Conservation (phyloP, 257 asterid species). For the Fraxinus cuspidata region DNA sequence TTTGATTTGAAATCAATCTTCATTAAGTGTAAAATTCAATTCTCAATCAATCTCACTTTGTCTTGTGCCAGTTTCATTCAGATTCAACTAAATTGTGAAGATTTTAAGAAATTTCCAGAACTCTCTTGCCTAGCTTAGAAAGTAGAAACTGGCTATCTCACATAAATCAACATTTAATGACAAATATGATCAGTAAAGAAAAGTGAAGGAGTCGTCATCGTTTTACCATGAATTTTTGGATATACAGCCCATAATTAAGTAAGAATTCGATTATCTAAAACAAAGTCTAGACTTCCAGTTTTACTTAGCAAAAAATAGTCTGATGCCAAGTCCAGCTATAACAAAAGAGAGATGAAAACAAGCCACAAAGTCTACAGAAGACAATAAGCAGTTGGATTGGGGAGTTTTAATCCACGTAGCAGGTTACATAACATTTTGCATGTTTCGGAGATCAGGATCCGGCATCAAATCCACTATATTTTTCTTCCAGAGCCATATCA, state of each 20-base stretch:
- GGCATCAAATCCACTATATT: not conserved
- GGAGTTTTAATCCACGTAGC: not conserved
- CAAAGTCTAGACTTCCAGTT: not conserved
- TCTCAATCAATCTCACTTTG: not conserved
- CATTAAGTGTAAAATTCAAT: not conserved
- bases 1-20: constrained; percentile 3
- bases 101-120: not conserved
- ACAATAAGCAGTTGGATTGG: not conserved
- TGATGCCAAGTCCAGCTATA: not conserved
- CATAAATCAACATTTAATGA: not conserved
- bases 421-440: not conserved
- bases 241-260: not conserved
- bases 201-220: not conserved
- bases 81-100: not conserved
- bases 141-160: not conserved
- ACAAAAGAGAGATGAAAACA: not conserved
- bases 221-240: not conserved
- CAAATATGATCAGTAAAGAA: not conserved
- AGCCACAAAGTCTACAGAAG: not conserved
- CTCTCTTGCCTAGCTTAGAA: not conserved
- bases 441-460: not conserved
- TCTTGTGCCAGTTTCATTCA: not conserved
- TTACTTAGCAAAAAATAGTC: not conserved
- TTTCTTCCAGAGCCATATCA: not conserved
- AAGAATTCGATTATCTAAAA: not conserved